phyloP scores from a whole-genome alignment of 306 rosid genomes.

The Inga oerstediana region DNA sequence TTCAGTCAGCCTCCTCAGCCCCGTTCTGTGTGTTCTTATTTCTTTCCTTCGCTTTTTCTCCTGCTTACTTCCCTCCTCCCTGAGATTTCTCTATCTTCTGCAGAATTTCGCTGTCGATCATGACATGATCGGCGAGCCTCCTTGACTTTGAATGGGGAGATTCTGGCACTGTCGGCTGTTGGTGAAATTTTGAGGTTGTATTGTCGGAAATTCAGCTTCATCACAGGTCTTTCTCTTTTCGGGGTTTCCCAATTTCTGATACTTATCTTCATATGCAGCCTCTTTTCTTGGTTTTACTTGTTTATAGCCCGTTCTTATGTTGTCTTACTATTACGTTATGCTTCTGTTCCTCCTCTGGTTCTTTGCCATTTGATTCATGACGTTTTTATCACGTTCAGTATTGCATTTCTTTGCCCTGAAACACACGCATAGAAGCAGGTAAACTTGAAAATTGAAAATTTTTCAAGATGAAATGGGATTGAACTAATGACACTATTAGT shows the following conservation, averaged over 20 bases:
- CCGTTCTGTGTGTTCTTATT: background rate
- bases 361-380: background rate
- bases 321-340: background rate
- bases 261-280: background rate
- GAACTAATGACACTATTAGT: background rate
- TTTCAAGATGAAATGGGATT: background rate
- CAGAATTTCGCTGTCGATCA: background rate
- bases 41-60: background rate
- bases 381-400: conserved; percentile 20
- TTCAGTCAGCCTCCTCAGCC: background rate
- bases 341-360: conserved; percentile 2
- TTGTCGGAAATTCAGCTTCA: conserved; percentile 13
- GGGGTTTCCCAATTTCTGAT: background rate
- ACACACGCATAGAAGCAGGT: background rate
- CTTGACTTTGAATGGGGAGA: conserved; percentile 18
- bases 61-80: background rate
- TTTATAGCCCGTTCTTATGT: background rate
- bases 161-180: background rate
- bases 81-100: background rate
- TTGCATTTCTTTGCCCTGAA: background rate
- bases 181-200: conserved; percentile 4
- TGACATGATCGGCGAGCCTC: background rate
- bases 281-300: background rate
- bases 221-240: conserved; percentile 24
- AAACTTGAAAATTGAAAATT: background rate